A percentile compares a stretch with the other conserved stretches of the same genome.
phyloP scores from a whole-genome alignment of 2,329 filamentous ascomycete species.

The Colletotrichum zoysiae region DNA sequence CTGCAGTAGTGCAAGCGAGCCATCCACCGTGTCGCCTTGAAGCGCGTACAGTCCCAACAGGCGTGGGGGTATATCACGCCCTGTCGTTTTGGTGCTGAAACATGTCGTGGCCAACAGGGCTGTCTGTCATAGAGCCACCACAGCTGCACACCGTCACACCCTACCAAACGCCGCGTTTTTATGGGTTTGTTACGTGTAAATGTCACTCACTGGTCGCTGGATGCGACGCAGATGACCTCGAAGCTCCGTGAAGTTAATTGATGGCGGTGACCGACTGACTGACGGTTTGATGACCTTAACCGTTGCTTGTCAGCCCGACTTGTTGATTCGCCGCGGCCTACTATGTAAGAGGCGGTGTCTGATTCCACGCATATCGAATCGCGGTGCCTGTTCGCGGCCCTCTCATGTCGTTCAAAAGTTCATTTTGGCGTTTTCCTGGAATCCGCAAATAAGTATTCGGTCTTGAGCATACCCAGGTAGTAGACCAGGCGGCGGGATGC shows the following conservation, averaged over 20 bases:
- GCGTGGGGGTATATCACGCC: slow-evolving; percentile 23
- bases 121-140: slow-evolving; percentile 20
- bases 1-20: slow-evolving; percentile 41
- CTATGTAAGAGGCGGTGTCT: neutral
- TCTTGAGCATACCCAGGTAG: slow-evolving; percentile 23
- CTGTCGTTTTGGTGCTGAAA: slow-evolving; percentile 28
- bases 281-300: neutral
- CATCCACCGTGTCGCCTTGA: slow-evolving; percentile 23
- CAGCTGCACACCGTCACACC: slow-evolving; percentile 30
- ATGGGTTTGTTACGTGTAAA: slow-evolving; percentile 9
- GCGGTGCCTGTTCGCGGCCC: neutral
- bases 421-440: neutral
- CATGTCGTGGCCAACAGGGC: slow-evolving; percentile 36
- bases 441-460: neutral
- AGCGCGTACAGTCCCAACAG: slow-evolving; percentile 6
- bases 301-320: slow-evolving; percentile 14
- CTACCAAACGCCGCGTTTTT: slow-evolving; percentile 12
- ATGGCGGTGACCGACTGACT: slow-evolving; percentile 28
- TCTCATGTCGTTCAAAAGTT: neutral
- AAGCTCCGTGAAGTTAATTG: neutral
- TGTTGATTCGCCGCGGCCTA: neutral
- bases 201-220: slow-evolving; percentile 20
- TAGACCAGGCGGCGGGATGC: slow-evolving; percentile 23
- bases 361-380: neutral
- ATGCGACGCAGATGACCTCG: slow-evolving; percentile 26